Conservation (phyloP, 495 filamentous ascomycete genomes). For the Aspergillus biplanus region DNA sequence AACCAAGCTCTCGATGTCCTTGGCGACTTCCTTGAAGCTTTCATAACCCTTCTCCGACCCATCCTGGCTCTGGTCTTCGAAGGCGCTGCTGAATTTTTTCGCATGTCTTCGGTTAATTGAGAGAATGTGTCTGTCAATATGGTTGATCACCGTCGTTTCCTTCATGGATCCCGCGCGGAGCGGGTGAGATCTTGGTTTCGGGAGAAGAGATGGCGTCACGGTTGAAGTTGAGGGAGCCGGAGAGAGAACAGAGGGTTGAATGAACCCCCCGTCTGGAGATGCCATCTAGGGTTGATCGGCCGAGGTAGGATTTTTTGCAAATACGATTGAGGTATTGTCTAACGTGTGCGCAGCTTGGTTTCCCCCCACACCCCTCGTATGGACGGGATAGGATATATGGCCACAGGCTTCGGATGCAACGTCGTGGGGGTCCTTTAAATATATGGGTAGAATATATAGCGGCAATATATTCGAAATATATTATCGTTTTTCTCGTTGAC, state of each 20-base stretch:
- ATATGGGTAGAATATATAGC: too few relatives aligned
- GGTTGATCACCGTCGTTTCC: conserved; percentile 73
- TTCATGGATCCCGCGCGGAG: conserved; percentile 72
- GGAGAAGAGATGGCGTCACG: conserved; percentile 50
- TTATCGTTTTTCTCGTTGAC: too few relatives aligned
- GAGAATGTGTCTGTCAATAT: conserved; percentile 65
- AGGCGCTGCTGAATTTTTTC: conserved; percentile 67
- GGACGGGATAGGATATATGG: too few relatives aligned
- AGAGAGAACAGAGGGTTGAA: conserved; percentile 53
- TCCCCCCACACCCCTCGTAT: too few relatives aligned
- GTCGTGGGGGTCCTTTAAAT: too few relatives aligned
- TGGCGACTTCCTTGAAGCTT: conserved; percentile 66
- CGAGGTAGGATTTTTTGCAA: conserved; percentile 1
- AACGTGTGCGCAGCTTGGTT: too few relatives aligned
- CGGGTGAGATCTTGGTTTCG: conserved; percentile 65
- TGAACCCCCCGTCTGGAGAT: conserved; percentile 48
- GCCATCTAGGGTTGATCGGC: neutral
- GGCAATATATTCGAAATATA: too few relatives aligned
- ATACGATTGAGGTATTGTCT: too few relatives aligned
- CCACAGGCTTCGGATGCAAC: too few relatives aligned
- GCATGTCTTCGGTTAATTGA: conserved; percentile 70
- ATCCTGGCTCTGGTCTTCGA: conserved; percentile 42
- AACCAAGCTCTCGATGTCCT: conserved; percentile 69
- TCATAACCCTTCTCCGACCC: conserved; percentile 67
- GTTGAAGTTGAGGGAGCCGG: conserved; percentile 59